Conservation (phyloP, 1,284 basidiomycete species). For the Crocinoboletus sp. region DNA sequence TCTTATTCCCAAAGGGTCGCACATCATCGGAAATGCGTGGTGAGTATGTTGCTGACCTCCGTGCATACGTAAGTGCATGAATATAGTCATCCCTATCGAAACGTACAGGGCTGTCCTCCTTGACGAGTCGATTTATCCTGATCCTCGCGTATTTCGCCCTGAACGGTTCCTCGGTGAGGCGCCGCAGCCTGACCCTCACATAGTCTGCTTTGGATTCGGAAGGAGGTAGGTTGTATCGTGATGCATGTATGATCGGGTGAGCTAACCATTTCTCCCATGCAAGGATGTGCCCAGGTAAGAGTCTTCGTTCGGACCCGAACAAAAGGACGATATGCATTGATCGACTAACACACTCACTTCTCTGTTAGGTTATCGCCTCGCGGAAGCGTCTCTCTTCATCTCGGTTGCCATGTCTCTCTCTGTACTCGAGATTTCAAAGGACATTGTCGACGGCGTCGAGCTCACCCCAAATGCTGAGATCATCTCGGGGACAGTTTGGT, state of each 20-base stretch:
- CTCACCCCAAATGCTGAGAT: slow-evolving; percentile 10
- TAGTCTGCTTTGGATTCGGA: slow-evolving; percentile 19
- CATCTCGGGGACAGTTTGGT: slow-evolving; percentile 11
- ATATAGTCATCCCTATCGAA: neutral
- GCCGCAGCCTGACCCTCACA: slow-evolving; percentile 17
- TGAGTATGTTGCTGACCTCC: neutral
- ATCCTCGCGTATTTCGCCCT: slow-evolving; percentile 20
- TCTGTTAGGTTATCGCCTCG: slow-evolving; percentile 12
- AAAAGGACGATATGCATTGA: neutral
- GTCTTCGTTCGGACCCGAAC: neutral
- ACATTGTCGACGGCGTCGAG: slow-evolving; percentile 18
- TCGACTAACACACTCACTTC: neutral
- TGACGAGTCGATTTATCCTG: slow-evolving; percentile 17
- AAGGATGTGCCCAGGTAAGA: slow-evolving; percentile 22
- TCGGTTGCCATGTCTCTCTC: slow-evolving; percentile 18
- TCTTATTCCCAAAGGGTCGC: slow-evolving; percentile 38
- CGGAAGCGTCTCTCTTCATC: slow-evolving; percentile 18
- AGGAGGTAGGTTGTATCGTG: slow-evolving; percentile 12
- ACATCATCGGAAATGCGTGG: slow-evolving; percentile 24
- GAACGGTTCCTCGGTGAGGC: slow-evolving; percentile 24
- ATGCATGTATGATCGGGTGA: neutral
- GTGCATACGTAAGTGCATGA: neutral
- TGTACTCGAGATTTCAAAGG: slow-evolving; percentile 13
- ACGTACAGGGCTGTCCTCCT: slow-evolving; percentile 15
- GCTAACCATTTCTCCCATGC: neutral